phyloP scores from a whole-genome alignment of 2,329 filamentous ascomycete species.

The Fusarium sp. region DNA sequence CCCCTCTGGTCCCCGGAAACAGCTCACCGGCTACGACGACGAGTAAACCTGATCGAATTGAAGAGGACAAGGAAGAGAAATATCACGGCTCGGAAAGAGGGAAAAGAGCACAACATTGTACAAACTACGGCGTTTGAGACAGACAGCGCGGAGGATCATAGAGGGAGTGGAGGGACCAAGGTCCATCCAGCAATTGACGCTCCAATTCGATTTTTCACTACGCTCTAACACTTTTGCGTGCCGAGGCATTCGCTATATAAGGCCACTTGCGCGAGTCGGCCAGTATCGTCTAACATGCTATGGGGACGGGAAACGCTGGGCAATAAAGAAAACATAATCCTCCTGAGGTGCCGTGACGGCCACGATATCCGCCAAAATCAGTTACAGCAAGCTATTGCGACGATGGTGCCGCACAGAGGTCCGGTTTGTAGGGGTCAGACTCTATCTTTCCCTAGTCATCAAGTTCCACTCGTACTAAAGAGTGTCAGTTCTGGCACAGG shows the following conservation, averaged over 20 bases:
- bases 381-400: constrained; percentile 34
- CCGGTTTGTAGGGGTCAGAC: constrained; percentile 47
- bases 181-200: constrained; percentile 48
- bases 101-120: constrained; percentile 41
- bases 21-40: constrained; percentile 74
- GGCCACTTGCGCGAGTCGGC: constrained; percentile 30
- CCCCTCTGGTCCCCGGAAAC: constrained; percentile 72
- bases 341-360: neutral
- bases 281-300: constrained; percentile 31
- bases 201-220: constrained; percentile 42
- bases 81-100: constrained; percentile 18
- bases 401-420: constrained; percentile 36
- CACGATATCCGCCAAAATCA: neutral
- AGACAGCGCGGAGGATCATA: constrained; percentile 34
- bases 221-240: constrained; percentile 13
- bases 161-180: constrained; percentile 38
- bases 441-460: constrained; percentile 71
- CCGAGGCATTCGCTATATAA: constrained; percentile 30
- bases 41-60: constrained; percentile 51
- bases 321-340: constrained; percentile 27
- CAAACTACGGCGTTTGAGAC: constrained; percentile 47
- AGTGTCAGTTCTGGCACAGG: constrained; percentile 18
- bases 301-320: constrained; percentile 30
- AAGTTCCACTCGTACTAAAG: constrained; percentile 75
- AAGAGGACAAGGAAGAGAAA: constrained; percentile 18